Evolutionary conservation across 2,329 filamentous ascomycete species (phyloP).

Genomic region (Simplicillium sp.): DNA sequence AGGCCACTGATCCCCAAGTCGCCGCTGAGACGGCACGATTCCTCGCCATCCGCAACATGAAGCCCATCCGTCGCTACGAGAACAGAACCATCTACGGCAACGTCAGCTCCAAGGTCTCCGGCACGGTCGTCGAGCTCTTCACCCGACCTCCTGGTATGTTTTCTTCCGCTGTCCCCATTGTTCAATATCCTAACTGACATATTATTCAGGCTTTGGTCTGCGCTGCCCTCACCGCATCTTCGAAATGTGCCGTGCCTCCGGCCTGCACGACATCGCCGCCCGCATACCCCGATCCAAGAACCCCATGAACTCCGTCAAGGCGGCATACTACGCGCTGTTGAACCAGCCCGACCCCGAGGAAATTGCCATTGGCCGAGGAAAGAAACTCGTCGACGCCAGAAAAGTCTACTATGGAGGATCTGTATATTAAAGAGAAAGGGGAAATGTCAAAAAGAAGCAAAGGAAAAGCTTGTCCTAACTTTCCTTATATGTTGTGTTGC

Average conservation of each 20-base stretch:
- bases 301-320: constrained; percentile 97
- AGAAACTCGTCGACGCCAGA: constrained; percentile 90
- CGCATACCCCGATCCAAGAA: constrained; percentile 78
- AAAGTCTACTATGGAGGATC: constrained; percentile 93
- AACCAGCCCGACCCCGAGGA: constrained; percentile 82
- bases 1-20: constrained; percentile 64
- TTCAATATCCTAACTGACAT: neutral
- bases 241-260: constrained; percentile 81
- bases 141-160: constrained; percentile 76
- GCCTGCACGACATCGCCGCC: constrained; percentile 79
- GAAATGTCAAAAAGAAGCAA: constrained; percentile 5
- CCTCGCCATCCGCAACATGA: constrained; percentile 83
- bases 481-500: too few relatives aligned
- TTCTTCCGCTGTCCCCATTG: neutral
- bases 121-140: constrained; percentile 74
- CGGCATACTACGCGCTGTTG: constrained; percentile 71
- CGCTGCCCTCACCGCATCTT: constrained; percentile 87
- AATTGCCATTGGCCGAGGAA: constrained; percentile 79
- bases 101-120: constrained; percentile 74
- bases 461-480: constrained; percentile 2
- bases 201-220: constrained; percentile 71
- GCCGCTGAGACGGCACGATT: constrained; percentile 65
- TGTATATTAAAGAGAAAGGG: constrained; percentile 39
- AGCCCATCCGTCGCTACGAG: constrained; percentile 86
- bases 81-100: constrained; percentile 84